phyloP scores from a whole-genome alignment of 495 filamentous ascomycete genomes.

The Aspergillus asperescens region DNA sequence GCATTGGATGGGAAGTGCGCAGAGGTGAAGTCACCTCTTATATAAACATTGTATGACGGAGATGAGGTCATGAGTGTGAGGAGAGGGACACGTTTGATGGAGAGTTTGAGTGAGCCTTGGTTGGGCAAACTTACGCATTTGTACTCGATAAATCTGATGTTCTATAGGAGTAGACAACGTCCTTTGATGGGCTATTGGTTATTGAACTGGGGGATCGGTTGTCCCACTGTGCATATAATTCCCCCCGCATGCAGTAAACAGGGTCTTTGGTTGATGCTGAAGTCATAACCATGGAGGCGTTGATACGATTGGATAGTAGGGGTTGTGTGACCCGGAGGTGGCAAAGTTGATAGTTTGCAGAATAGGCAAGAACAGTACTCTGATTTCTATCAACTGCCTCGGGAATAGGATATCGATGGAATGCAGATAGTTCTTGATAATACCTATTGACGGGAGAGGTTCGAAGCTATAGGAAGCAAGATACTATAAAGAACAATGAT shows the following conservation, averaged over 20 bases:
- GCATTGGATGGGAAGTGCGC: neutral
- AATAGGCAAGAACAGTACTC: too few relatives aligned
- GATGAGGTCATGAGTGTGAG: conserved; percentile 9
- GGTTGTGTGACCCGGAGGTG: neutral
- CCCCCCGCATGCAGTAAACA: conserved; percentile 2
- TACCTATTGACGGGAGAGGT: too few relatives aligned
- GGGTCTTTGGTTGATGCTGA: neutral
- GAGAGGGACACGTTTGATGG: neutral
- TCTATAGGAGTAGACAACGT: neutral
- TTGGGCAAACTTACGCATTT: neutral
- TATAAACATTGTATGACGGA: conserved; percentile 1
- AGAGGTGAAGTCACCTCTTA: neutral
- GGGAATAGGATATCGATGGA: too few relatives aligned
- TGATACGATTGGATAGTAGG: neutral
- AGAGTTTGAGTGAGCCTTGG: neutral
- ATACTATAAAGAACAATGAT: too few relatives aligned
- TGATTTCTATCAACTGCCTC: too few relatives aligned
- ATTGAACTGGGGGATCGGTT: neutral
- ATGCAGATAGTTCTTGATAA: too few relatives aligned
- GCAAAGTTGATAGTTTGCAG: neutral
- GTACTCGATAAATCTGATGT: neutral
- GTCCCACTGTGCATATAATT: neutral
- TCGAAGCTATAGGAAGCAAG: too few relatives aligned
- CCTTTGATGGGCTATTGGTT: neutral
- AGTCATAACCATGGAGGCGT: neutral